A percentile compares a stretch with the other conserved stretches of the same genome.
Evolutionary conservation across 2,329 filamentous ascomycete species (phyloP).

Genomic region (Phialocephala sp.): DNA sequence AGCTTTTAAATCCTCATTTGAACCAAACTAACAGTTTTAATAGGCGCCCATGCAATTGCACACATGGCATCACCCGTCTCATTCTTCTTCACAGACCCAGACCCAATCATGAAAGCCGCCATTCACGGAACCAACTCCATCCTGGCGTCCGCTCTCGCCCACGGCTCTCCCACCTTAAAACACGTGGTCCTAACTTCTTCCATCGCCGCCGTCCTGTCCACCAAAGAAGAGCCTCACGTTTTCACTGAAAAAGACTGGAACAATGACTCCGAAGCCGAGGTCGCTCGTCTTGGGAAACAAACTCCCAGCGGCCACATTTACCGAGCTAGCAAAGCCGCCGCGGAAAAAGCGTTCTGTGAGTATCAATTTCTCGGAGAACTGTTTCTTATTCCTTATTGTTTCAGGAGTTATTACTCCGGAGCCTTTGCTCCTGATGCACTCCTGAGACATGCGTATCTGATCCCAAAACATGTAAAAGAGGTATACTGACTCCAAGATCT

Average conservation of each 20-base stretch:
- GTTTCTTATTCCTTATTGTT: too few relatives aligned
- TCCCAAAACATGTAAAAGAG: too few relatives aligned
- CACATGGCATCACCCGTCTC: conserved; percentile 3
- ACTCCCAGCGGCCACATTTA: neutral
- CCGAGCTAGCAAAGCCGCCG: neutral
- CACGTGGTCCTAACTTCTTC: neutral
- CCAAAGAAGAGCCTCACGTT: neutral
- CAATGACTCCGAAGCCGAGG: neutral
- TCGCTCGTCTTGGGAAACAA: neutral
- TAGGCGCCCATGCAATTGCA: neutral
- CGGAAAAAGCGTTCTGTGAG: neutral
- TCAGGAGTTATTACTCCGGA: too few relatives aligned
- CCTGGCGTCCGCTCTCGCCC: neutral
- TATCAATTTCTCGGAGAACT: too few relatives aligned
- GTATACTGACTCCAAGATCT: too few relatives aligned
- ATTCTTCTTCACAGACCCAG: neutral
- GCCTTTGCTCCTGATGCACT: too few relatives aligned
- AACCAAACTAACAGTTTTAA: neutral
- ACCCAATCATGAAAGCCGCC: conserved; percentile 1
- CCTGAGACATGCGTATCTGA: too few relatives aligned
- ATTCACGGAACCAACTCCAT: neutral
- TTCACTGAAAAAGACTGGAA: conserved; percentile 3
- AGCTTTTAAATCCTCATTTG: neutral
- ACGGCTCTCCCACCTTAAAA: neutral
- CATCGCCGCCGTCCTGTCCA: neutral